phyloP scores from a whole-genome alignment of 768 basidiomycete genomes.

The Mycena rosella region DNA sequence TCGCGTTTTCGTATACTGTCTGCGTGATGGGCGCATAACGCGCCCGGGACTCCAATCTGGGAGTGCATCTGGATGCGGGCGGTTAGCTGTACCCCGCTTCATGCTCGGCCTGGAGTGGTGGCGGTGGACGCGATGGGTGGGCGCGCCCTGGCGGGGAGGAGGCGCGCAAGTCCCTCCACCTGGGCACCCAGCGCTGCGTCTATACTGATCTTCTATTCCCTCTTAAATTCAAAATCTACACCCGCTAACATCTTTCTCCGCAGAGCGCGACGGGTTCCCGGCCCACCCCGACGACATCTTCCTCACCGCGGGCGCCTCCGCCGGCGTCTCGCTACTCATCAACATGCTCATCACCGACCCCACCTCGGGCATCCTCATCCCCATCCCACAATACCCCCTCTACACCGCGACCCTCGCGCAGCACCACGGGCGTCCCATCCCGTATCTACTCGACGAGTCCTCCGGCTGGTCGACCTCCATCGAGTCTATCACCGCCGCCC shows the following conservation, averaged over 20 bases:
- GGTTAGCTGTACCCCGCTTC: too few species aligned
- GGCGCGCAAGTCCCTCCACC: too few species aligned
- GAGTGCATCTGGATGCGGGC: too few species aligned
- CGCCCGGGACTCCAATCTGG: too few species aligned
- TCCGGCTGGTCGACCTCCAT: slow-evolving; percentile 87
- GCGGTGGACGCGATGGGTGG: too few species aligned
- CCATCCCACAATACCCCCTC: slow-evolving; percentile 98
- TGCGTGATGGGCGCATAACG: too few species aligned
- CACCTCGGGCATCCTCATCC: slow-evolving; percentile 87
- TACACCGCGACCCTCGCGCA: slow-evolving; percentile 97
- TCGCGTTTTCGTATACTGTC: too few species aligned
- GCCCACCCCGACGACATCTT: slow-evolving; percentile 89
- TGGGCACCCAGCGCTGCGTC: too few species aligned
- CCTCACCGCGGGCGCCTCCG: slow-evolving; percentile 94
- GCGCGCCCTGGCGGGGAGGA: too few species aligned
- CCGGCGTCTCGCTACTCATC: slow-evolving; percentile 91
- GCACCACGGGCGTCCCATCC: slow-evolving; percentile 81
- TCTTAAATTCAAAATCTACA: neutral
- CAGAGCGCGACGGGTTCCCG: slow-evolving; percentile 92
- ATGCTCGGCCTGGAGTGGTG: too few species aligned
- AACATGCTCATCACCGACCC: slow-evolving; percentile 80
- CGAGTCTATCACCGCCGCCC: slow-evolving; percentile 71
- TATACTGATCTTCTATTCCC: too few species aligned
- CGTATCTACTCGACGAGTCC: slow-evolving; percentile 90
- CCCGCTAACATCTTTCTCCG: neutral